Evolutionary conservation across 257 asterid species (phyloP).

Genomic region (Coffea canephora): DNA sequence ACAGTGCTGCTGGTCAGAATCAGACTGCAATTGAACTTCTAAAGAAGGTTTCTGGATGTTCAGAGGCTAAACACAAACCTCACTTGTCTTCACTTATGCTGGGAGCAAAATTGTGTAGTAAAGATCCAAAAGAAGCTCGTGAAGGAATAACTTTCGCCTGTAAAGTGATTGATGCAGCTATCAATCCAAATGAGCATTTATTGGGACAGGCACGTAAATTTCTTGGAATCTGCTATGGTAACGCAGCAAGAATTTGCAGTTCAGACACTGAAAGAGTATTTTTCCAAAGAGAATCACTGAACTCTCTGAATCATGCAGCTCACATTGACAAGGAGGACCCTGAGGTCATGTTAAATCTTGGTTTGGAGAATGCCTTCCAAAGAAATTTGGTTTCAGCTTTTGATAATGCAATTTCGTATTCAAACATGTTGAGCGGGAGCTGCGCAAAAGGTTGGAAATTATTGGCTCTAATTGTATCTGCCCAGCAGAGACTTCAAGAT

Average conservation of each 20-base stretch:
- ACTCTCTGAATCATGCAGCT: constrained; percentile 39
- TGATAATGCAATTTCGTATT: constrained; percentile 49
- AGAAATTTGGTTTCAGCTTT: constrained; percentile 65
- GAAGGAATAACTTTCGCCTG: constrained; percentile 60
- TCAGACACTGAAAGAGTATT: constrained; percentile 59
- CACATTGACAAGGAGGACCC: constrained; percentile 41
- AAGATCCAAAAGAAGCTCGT: constrained; percentile 43
- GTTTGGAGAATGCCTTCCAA: constrained; percentile 64
- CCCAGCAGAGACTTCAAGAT: constrained; percentile 65
- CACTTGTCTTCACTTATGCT: constrained; percentile 57
- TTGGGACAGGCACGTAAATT: constrained; percentile 57
- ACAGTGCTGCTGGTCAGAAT: constrained; percentile 65
- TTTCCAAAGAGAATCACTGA: constrained; percentile 50
- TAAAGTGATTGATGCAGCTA: constrained; percentile 32
- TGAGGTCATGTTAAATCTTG: constrained; percentile 54
- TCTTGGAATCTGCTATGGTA: constrained; percentile 79
- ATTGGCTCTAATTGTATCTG: constrained; percentile 71
- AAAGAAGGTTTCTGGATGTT: constrained; percentile 50
- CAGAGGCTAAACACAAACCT: constrained; percentile 51
- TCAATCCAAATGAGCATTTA: constrained; percentile 43
- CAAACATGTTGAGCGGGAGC: constrained; percentile 52
- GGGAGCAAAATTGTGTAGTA: constrained; percentile 78
- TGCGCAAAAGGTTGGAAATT: constrained; percentile 69
- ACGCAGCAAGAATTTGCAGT: constrained; percentile 55
- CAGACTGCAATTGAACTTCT: constrained; percentile 58